Evolutionary conservation across 331 rosid genomes (phyloP), one percentile per base, ranked within the genome.

Genomic region (Spiraea crenata): DNA sequence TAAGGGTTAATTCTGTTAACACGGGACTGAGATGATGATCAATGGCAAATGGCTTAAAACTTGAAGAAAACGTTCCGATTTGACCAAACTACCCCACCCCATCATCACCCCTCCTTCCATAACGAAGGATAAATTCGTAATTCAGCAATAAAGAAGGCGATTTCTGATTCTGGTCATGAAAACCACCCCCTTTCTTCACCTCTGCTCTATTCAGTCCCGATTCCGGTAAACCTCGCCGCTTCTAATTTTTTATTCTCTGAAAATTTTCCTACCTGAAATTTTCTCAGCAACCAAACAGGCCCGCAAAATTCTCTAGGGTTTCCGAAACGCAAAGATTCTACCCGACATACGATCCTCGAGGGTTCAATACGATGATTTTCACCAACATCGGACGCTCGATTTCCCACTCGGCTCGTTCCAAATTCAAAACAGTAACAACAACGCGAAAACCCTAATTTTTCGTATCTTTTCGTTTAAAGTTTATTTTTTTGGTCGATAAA

Each of bases 371-470:
- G 31, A 82, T 82, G 86, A 50, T 78, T 76, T 71, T 75, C 71
- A 56, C 81, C 49, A 71, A 70, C 56, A 60, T 76, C 69, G 75
- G 83, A 51, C 70, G 63, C 62, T 69, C 75, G 37, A 44, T 82
- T n/a, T 74, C 69, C 41, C 76, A 65, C 42, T 61, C 78, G 45
- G 60, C 83, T 51, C 78, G 64, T n/a, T 66, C 73, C 50, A 67
- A 34, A 13, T 44, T 62, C 77, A 67, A 71, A 17, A 57, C 51
- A 68, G 81, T 78, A 5, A 37, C 14, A 1, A 3, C 7, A 4
- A 0, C 19, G 14, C 0, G 5, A 70, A 34, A 45, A 9, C 12
- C 54, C 25, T 44, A 9, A 0, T 42, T 17, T 62, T 25, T 25
- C 31, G 2, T 0, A 15, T 17, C 15, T 42, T 46, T 17, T 3